phyloP scores from a whole-genome alignment of 208 protist genomes.

The Naegleria gruberi region DNA sequence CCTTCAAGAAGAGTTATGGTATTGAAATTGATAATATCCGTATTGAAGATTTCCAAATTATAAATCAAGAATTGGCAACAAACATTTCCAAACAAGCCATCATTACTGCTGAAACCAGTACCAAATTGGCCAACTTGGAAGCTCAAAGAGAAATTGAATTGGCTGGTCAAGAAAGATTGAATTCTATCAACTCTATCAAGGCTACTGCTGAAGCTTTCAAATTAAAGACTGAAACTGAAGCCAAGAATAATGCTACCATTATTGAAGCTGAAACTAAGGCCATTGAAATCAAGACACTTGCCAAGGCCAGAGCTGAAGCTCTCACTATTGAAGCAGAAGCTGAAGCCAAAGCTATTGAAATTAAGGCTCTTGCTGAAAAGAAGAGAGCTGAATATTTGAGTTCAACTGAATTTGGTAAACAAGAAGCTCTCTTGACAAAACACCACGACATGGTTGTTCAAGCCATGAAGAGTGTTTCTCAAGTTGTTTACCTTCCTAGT shows the following conservation, averaged over 20 bases:
- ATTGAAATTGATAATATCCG: conserved; percentile 30
- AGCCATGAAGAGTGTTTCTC: conserved; percentile 14
- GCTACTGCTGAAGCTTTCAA: background rate
- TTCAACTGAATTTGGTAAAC: conserved; percentile 13
- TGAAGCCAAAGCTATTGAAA: conserved; percentile 16
- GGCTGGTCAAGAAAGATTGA: background rate
- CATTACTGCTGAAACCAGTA: conserved; percentile 23
- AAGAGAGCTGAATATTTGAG: background rate
- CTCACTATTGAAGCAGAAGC: conserved; percentile 19
- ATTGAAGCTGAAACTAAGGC: conserved; percentile 21
- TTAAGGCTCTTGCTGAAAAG: conserved; percentile 17
- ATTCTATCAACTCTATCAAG: conserved; percentile 11
- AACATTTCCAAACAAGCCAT: conserved; percentile 31
- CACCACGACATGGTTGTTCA: conserved; percentile 23
- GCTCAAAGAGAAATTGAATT: conserved; percentile 24
- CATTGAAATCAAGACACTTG: background rate
- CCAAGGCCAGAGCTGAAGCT: conserved; percentile 8
- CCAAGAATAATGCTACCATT: conserved; percentile 28
- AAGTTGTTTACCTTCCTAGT: conserved; percentile 24
- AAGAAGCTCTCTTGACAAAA: conserved; percentile 17
- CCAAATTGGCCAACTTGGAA: conserved; percentile 24
- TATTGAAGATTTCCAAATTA: conserved; percentile 25
- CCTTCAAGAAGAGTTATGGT: conserved; percentile 26
- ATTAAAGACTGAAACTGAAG: conserved; percentile 21
- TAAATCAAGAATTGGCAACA: conserved; percentile 27